Conservation (phyloP, 345 rosid genomes). For the Salix koriyanagi region DNA sequence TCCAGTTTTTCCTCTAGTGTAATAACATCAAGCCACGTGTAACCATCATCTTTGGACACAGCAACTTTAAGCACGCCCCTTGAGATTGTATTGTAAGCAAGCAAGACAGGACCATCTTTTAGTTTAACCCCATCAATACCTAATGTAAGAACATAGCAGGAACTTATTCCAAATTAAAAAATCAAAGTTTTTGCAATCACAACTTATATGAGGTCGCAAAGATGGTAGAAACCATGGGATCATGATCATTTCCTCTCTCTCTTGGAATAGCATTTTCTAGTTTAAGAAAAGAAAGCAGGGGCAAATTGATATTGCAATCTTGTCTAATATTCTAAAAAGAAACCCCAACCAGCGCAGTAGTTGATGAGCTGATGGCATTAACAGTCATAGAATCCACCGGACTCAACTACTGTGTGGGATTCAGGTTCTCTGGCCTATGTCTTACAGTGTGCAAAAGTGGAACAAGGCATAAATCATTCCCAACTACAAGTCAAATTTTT, state of each 20-base stretch:
- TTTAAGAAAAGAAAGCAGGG: background rate
- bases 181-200: background rate
- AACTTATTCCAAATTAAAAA: too few relatives aligned
- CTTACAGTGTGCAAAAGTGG: background rate
- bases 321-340: background rate
- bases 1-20: constrained; percentile 57
- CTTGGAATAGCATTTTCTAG: background rate
- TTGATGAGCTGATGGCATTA: background rate
- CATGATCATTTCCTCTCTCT: background rate
- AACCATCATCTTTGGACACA: constrained; percentile 66
- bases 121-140: constrained; percentile 88
- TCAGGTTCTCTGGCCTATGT: background rate
- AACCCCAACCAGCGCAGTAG: background rate
- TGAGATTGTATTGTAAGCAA: constrained; percentile 78
- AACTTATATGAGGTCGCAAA: background rate
- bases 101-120: constrained; percentile 57
- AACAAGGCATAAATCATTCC: background rate
- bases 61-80: constrained; percentile 80
- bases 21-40: constrained; percentile 65
- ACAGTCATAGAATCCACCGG: background rate
- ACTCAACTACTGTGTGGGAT: background rate
- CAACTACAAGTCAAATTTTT: background rate
- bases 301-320: background rate
- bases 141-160: constrained; percentile 8
- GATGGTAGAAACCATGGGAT: background rate